These are phyloP conservation scores for Syzygium malaccense DNA, from an alignment of 441 rosid genomes.

Conservation along the genomic window DNA sequence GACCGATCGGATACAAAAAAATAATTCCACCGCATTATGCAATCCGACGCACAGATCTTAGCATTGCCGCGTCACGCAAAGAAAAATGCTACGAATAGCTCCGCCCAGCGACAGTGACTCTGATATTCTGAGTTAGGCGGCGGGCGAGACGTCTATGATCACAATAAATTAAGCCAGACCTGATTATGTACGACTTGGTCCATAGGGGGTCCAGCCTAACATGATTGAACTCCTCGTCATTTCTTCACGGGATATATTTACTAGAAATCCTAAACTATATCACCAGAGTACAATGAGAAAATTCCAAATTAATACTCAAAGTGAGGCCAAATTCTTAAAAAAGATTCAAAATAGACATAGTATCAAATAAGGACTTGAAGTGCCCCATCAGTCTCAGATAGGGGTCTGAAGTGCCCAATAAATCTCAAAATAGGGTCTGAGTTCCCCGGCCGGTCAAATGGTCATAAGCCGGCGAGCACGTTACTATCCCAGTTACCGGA, in stretches of 20 bases:
- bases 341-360: no score
- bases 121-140: background rate
- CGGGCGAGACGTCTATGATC: background rate
- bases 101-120: background rate
- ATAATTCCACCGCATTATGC: background rate
- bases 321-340: no score
- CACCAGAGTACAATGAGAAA: no score
- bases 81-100: background rate
- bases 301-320: no score
- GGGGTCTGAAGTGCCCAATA: no score
- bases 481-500: accelerated
- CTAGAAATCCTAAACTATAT: no score
- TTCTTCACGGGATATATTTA: background rate
- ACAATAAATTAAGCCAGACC: background rate
- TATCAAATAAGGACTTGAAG: no score
- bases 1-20: background rate
- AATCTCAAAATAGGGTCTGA: no score
- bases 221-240: background rate
- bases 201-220: background rate
- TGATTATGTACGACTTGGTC: background rate
- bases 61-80: background rate
- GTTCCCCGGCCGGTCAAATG: no score
- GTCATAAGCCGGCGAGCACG: no score
- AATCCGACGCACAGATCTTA: background rate
- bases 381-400: no score